phyloP scores from a whole-genome alignment of 305 asterid genomes.

The Fraxinus angustifolia region DNA sequence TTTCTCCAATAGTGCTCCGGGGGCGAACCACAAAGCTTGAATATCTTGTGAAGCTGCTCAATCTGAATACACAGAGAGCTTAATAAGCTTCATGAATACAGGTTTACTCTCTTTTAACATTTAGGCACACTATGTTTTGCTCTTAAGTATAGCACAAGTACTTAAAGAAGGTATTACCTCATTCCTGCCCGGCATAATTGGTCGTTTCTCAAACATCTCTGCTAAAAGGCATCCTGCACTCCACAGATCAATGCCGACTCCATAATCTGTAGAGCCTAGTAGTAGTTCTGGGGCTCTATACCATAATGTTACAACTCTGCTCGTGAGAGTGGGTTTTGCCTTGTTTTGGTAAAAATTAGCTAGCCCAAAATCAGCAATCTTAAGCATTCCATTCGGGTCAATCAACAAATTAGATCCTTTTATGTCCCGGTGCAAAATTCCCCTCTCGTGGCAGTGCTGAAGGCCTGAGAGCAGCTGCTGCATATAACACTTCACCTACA shows the following conservation, averaged over 20 bases:
- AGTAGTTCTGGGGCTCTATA: constrained; percentile 80
- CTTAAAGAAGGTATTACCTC: constrained; percentile 42
- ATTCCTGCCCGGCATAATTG: constrained; percentile 80
- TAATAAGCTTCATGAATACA: not conserved
- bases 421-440: constrained; percentile 76
- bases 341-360: constrained; percentile 50
- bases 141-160: not conserved
- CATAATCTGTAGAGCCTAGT: constrained; percentile 69
- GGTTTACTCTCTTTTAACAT: not conserved
- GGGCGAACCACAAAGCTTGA: constrained; percentile 82
- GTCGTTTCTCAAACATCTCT: constrained; percentile 67
- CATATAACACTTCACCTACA: constrained; percentile 75
- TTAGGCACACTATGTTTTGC: not conserved
- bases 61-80: constrained; percentile 36
- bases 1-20: constrained; percentile 76
- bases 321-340: constrained; percentile 51
- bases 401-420: constrained; percentile 72
- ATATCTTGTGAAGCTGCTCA: constrained; percentile 81
- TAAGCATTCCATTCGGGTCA: constrained; percentile 61
- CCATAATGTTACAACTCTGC: constrained; percentile 82
- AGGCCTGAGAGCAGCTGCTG: constrained; percentile 71
- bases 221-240: constrained; percentile 78
- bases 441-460: constrained; percentile 74
- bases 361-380: constrained; percentile 80
- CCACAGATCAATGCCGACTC: constrained; percentile 81